phyloP scores from a whole-genome alignment of 768 basidiomycete genomes.

The Lactarius hengduanensis region DNA sequence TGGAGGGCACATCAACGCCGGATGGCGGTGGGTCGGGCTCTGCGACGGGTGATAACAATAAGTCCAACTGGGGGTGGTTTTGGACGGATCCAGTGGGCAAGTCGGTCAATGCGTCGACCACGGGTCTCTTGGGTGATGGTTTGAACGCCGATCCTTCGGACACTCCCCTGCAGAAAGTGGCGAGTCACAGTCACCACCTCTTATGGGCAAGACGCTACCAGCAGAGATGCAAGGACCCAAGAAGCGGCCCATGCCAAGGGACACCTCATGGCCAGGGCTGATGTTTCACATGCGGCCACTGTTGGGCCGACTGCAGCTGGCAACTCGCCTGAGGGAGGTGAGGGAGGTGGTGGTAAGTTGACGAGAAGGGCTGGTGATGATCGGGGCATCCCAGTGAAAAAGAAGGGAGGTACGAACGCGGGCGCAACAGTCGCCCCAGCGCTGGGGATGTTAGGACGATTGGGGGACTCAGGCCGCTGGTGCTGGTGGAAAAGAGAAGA shows the following conservation, averaged over 20 bases:
- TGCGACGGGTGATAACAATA: neutral
- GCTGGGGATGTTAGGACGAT: too few species aligned
- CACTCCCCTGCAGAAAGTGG: neutral
- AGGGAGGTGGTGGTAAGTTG: neutral
- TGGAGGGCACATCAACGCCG: neutral
- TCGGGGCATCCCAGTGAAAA: neutral
- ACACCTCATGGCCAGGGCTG: constrained; percentile 6
- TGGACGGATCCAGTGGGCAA: neutral
- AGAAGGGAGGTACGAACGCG: neutral
- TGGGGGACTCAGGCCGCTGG: too few species aligned
- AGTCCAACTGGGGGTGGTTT: too few species aligned
- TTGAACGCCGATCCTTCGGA: neutral
- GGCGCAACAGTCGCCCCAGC: too few species aligned
- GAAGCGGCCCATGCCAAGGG: neutral
- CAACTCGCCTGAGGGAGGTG: constrained; percentile 5
- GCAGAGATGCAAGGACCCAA: neutral
- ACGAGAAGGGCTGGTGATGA: constrained; percentile 9
- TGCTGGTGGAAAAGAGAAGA: too few species aligned
- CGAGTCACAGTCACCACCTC: neutral
- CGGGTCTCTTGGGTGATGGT: constrained; percentile 4
- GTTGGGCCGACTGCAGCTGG: neutral
- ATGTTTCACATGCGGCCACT: neutral
- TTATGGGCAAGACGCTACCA: neutral
- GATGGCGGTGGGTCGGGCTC: too few species aligned
- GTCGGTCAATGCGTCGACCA: constrained; percentile 11